Base-by-base conservation (phyloP, 129 eudicot genomes). In the Lonicera japonica region DNA sequence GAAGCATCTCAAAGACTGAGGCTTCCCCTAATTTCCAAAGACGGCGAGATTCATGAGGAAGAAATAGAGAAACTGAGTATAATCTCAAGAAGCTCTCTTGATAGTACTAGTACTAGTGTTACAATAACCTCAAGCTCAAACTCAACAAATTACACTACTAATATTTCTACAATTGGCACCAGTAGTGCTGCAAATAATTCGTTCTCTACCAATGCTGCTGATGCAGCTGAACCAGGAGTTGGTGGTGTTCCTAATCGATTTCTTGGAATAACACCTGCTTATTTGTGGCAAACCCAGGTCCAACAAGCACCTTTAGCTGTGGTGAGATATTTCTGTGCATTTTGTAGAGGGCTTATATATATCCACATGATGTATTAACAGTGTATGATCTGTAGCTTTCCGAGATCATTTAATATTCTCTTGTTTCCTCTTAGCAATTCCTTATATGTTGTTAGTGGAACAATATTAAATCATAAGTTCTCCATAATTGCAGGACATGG, bases 1-100 rank as follows among this genome's bases (percentile, higher is more conserved):
- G 99, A 94, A 89, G 96, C 99, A 38, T 88, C 99, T 78, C 96
- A 94, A 71, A 94, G 71, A 24, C 63, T 85, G 70, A 83, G 99
- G 79, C 95, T 94, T 68, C 99, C 96, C 10, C 78, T 94, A 36
- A 88, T 94, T 25, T 85, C 99, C 20, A 83, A 88, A 79, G 95
- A 94, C 10, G 99, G 99, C 3, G 99, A 94, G 66, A 80, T 94
- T 52, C 89, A 83, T 5, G 96, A 94, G 75, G 99, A 94, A 72
- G 99, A 94, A 41, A 88, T 94, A 69, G 99, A 94, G 58, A 94
- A 94, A 77, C 80, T 71, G 99, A 85, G 96, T 75, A 77, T 73
- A 1, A 75, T 88, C 73, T 94, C 99, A n/a, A 79, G 99, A 82
- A 88, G 91, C 78, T 88, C 96, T 5, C 92, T 88, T 53, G 99